These are phyloP conservation scores for Gynostemma pentaphyllum DNA, from an alignment of 306 rosid species.

Conservation along the genomic window DNA sequence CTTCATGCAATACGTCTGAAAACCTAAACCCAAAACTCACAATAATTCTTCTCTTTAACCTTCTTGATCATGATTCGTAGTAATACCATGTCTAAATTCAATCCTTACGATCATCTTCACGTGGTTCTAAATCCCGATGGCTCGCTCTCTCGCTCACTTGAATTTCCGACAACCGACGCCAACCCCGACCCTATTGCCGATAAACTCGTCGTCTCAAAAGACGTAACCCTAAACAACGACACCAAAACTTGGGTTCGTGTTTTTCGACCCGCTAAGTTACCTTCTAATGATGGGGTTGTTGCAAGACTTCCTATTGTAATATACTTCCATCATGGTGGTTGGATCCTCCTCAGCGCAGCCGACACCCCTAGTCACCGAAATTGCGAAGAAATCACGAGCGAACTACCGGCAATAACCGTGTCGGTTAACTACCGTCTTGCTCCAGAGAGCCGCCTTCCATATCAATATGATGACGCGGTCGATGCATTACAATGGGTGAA, in stretches of 20 bases:
- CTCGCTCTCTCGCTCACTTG: constrained; percentile 22
- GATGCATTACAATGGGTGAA: not conserved
- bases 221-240: not conserved
- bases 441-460: not conserved
- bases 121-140: constrained; percentile 32
- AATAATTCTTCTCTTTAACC: not conserved
- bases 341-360: not conserved
- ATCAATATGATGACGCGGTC: constrained; percentile 2
- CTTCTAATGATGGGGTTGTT: not conserved
- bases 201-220: not conserved
- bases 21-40: not conserved
- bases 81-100: constrained; percentile 32
- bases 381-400: not conserved
- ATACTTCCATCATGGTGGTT: constrained; percentile 5
- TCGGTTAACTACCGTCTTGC: constrained; percentile 3
- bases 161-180: not conserved
- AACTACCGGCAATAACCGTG: not conserved
- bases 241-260: not conserved
- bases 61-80: not conserved
- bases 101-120: constrained; percentile 30
- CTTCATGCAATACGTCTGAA: not conserved
- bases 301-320: not conserved
- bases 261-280: not conserved
- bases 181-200: not conserved
- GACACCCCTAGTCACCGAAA: not conserved